Evolutionary conservation across 2,329 filamentous ascomycete species (phyloP), one percentile per base, ranked within the genome.

Genomic region (Claviceps sorghi): DNA sequence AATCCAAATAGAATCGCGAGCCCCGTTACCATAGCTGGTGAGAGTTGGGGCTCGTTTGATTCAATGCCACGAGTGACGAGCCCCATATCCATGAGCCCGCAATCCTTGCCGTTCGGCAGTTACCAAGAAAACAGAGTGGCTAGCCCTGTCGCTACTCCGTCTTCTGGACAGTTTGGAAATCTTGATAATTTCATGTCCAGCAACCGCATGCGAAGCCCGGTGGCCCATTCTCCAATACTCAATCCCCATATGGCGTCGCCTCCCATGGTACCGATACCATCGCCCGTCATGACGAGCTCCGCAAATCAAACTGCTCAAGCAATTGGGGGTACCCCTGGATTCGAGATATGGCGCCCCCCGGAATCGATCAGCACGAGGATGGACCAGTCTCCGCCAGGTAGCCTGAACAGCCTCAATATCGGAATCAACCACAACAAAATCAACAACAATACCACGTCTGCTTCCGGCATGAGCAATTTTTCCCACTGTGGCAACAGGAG

Each of bases 271-370:
- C 55, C 57, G 50, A 54, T 60, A 47, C 55, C 57, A 45, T 57
- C 57, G 7, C 54, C 60, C 30, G 60, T 59, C 42, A 26, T 58
- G 19, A 46, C 56, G 21, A 48, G 26, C 22, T 56, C 60, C 21
- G 53, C 44, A 57, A 10, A 48, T 3, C 55, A 59, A 17, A 48
- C 54, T 32, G 48, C 58, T 5, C 56, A 56, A 26, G 58, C 55
- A 7, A 56, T 61, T 5, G 59, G 63, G n/a, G 65, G 65, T 34
- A 68, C 66, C 4, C 65, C 66, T 38, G 66, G 66, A 17, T 68
- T 68, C 52, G 61, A 65, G 26, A 68, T 68, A 41, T 69, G 66
- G 66, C 64, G 66, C 45, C 62, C 65, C 21, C 65, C 65, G n/a
- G 60, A 60, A 22, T 57, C 61, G n/a, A 62, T 56, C 52, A 59